Evolutionary conservation across 768 basidiomycete genomes (phyloP), one percentile per base, ranked within the genome.

Genomic region (Termitomyces heimii): DNA sequence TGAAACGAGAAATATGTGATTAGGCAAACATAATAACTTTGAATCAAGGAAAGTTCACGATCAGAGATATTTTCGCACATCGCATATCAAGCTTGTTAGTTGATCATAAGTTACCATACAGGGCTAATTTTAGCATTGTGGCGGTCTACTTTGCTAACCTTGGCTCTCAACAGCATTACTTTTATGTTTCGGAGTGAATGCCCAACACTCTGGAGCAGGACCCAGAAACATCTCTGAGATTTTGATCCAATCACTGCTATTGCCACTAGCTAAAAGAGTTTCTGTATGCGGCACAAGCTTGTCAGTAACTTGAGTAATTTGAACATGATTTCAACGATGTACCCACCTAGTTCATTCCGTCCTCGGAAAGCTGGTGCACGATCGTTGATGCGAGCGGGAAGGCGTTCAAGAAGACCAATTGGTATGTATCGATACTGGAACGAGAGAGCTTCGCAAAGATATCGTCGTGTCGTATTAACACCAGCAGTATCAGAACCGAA

Each of bases 391-490:
- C 80, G 78, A 3, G 78, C 82, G 0, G 96, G 94, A 26, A 94
- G 73, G 1, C 67, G 73, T 68, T 99, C 95, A 20, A 98, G 81
- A 7, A 99, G 74, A 0, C 97, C 97, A 47, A 98, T 87, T 7
- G 97, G 97, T 47, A 98, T 76, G 67, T 99, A 99, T 45, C 97
- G 92, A 70, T 96, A 89, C 66, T 94, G 92, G 80, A 98, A 99
- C 0, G 94, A 96, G 2, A 99, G 78, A 0, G 93, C 87, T 73
- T 98, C 97, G 68, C 92, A 95, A 13, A 98, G 83, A 74, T 95
- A 99, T 55, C 97, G 81, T 26, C 97, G 82, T 0, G 94, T 89
- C 10, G 89, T 86, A 73, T 95, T 95, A 49, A 98, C 82, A 2
- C 97, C 97, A 0, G 86, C 79, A 0, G 91, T 94, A 67, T 94